These are phyloP conservation scores for Pythium insidiosum DNA, from an alignment of 352 stramenopile species.

Conservation along the genomic window DNA sequence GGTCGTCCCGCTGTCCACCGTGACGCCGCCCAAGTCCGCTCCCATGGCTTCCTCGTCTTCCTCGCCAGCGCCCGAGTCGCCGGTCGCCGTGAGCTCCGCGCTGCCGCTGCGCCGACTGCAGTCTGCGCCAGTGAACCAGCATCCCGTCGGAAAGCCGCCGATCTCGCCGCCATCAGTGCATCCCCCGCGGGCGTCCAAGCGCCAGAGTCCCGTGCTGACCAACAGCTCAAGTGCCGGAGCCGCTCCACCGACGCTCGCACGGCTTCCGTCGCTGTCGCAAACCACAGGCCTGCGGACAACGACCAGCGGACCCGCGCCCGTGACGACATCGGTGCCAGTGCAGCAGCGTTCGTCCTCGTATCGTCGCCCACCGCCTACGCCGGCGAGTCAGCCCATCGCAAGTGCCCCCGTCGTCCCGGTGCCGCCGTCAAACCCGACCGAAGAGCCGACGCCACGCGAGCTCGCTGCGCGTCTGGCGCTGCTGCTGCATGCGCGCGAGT, in stretches of 20 bases:
- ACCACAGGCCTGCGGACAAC: too few relatives aligned
- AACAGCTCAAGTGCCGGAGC: too few relatives aligned
- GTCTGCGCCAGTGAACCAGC: background rate
- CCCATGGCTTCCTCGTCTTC: too few relatives aligned
- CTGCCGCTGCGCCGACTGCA: background rate
- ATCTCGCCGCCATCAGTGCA: slow-evolving; percentile 8
- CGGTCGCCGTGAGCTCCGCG: slow-evolving; percentile 6
- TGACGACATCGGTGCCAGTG: too few relatives aligned
- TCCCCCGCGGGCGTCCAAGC: slow-evolving; percentile 6
- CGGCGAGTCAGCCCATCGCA: background rate
- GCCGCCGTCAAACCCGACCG: background rate
- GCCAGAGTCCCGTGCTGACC: too few relatives aligned
- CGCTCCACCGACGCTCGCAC: slow-evolving; percentile 7
- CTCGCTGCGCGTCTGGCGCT: slow-evolving; percentile 29
- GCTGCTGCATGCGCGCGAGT: slow-evolving; percentile 38
- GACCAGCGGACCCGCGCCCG: too few relatives aligned
- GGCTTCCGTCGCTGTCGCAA: slow-evolving; percentile 12
- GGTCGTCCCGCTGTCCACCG: too few relatives aligned
- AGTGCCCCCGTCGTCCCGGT: background rate
- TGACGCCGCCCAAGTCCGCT: too few relatives aligned
- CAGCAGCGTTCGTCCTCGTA: background rate
- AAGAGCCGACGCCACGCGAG: slow-evolving; percentile 16
- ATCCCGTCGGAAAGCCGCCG: slow-evolving; percentile 6
- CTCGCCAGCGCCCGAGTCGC: too few relatives aligned
- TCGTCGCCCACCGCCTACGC: slow-evolving; percentile 1